These are phyloP conservation scores for Bacterosira constricta DNA, from an alignment of 108 stramenopile species.

Conservation along the genomic window DNA sequence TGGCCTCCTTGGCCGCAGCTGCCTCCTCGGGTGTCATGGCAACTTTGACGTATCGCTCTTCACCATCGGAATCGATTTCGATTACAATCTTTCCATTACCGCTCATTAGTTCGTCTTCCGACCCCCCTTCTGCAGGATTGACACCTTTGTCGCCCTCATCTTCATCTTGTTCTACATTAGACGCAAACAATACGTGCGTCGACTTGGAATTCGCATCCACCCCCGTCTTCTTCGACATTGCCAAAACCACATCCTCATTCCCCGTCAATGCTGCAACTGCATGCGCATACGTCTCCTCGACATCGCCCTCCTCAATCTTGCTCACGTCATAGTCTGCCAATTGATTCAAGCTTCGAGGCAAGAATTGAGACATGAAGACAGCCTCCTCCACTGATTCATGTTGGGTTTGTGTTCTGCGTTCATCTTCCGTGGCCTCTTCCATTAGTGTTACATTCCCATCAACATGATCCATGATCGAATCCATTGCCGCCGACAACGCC, in stretches of 20 bases:
- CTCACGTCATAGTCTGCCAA: slow-evolving; percentile 85
- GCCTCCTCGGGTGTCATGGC: slow-evolving; percentile 76
- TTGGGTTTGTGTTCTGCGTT: slow-evolving; percentile 62
- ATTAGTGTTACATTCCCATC: slow-evolving; percentile 36
- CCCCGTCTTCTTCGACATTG: slow-evolving; percentile 44
- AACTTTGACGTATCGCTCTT: slow-evolving; percentile 60
- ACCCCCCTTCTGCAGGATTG: slow-evolving; percentile 17
- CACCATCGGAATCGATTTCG: slow-evolving; percentile 47
- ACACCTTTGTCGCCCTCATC: slow-evolving; percentile 17
- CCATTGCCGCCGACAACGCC: slow-evolving; percentile 63
- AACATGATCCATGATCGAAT: slow-evolving; percentile 65
- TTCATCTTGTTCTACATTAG: slow-evolving; percentile 3
- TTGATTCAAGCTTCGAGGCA: slow-evolving; percentile 89
- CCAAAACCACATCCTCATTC: slow-evolving; percentile 76
- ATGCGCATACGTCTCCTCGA: slow-evolving; percentile 87
- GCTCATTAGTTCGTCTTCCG: slow-evolving; percentile 1
- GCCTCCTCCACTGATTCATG: slow-evolving; percentile 86
- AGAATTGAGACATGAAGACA: slow-evolving; percentile 91
- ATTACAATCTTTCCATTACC: slow-evolving; percentile 14
- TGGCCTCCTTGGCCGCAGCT: slow-evolving; percentile 62
- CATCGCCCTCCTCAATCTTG: slow-evolving; percentile 83
- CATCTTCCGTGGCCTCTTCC: slow-evolving; percentile 55
- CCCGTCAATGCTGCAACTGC: slow-evolving; percentile 90
- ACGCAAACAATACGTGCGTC: slow-evolving; percentile 31
- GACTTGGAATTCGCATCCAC: slow-evolving; percentile 33